Base-by-base conservation (phyloP, 2,329 filamentous ascomycete species). In the Gnomoniopsis smithogilvyi region DNA sequence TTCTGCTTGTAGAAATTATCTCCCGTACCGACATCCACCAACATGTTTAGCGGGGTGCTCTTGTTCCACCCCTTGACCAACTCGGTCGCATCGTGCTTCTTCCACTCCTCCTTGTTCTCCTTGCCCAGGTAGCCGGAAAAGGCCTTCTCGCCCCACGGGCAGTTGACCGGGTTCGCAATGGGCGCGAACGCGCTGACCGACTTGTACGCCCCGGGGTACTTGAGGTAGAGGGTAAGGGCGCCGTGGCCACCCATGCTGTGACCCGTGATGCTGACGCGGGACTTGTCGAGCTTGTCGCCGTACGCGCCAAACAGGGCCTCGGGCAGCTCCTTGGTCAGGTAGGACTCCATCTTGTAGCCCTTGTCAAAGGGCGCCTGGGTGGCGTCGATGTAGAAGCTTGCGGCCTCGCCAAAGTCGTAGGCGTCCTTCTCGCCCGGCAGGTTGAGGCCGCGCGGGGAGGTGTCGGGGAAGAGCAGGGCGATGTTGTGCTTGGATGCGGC, bases 181-280 rank as follows among this genome's bases (percentile, higher is more conserved):
- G 94, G 94, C 51, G 95, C 91, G 70, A 96, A 96, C 1, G 95
- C 94, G 63, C 89, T 93, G 59, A 95, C 92, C 64, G 87, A 91
- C 78, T 88, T 90, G 81, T 96, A 99, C 78, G 84, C 86, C 64
- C 90, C 92, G 0, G 95, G 93, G 76, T 98, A 89, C 79, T 91
- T 94, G 54, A 99, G 82, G 79, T 90, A 98, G 67, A 98, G 77
- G 49, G 93, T 96, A 67, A 99, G 79, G 48, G 95, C 95, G 63
- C 95, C 95, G 74, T 99, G 95, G 0, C 95, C 95, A 65, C 95
- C 95, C 95, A 99, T 99, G 68, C 88, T 93, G 78, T 99, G 95
- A 6, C 95, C 95, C 45, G 91, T 91, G 68, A 99, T 95, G 73
- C 88, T 89, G 57, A 97, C 86, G 45, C 88, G 82, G 30, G 69